Evolutionary conservation across 176 grass and related monocot genomes (phyloP), one percentile per base, ranked within the genome.

Genomic region (Rhynchospora tenuis): DNA sequence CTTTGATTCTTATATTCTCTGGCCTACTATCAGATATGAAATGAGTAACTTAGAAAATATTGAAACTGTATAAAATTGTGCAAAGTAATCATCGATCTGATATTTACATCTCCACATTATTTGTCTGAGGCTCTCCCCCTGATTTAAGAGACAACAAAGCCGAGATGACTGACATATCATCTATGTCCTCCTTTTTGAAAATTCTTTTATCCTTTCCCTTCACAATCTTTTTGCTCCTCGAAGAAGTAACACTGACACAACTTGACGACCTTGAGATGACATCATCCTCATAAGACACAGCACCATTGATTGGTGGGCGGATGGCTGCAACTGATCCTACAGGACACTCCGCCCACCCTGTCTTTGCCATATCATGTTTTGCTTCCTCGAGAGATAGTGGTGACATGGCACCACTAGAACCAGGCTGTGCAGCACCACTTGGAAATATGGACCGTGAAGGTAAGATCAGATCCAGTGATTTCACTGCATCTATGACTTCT

Each of bases 121-220:
- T 48, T 13, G 43, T 44, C 33, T 42, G 68, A 48, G 43, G 68
- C 20, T 72, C 68, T 12, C 68, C 78, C 5, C 55, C 59, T 1
- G 74, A 79, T 56, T 81, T 60, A 63, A 60, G 52, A 81, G 54
- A 58, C 29, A 59, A 43, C 12, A 80, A 58, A 81, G 78, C 78
- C 16, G 59, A 60, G 23, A 60, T 60, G 31, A 61, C 55, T 63
- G 55, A 43, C 50, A 60, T 81, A 19, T 44, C 78, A 44, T 81
- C 55, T 43, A 60, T 59, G 23, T 60, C 17, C 22, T 81, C 13
- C 7, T 44, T 52, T 45, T 81, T 81, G 11, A 43, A 20, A 81
- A 43, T 62, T 43, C 55, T 59, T 27, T 81, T 81, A 31, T 79
- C 28, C 23, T 79, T 79, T 59, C 55, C 55, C 24, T 79, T 59